Evolutionary conservation across 169 alveolate species (phyloP).

Genomic region (Cryptosporidium parvum): DNA sequence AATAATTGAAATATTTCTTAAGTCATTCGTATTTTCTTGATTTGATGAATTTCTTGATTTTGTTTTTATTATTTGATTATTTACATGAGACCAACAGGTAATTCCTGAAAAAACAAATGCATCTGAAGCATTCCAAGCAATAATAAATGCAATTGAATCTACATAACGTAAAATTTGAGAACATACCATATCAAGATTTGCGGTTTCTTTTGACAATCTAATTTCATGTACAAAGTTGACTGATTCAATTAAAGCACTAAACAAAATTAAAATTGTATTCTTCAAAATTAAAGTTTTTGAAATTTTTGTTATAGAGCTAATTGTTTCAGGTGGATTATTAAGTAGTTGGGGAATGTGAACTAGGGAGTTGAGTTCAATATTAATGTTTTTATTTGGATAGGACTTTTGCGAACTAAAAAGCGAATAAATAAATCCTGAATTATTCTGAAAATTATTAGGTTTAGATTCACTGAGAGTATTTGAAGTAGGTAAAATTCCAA

Average conservation of each 20-base stretch:
- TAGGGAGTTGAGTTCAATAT: constrained; percentile 10
- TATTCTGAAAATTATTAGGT: constrained; percentile 4
- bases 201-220: not conserved
- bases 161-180: constrained; percentile 30
- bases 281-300: constrained; percentile 25
- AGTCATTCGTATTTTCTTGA: not conserved
- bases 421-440: constrained; percentile 38
- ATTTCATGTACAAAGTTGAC: constrained; percentile 2
- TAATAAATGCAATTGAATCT: constrained; percentile 31
- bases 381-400: not conserved
- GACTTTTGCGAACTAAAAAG: constrained; percentile 32
- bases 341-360: not conserved
- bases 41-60: not conserved
- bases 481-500: constrained; percentile 59
- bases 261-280: constrained; percentile 18
- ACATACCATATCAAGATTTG: not conserved
- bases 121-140: constrained; percentile 74
- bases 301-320: not conserved
- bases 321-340: not conserved
- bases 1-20: constrained; percentile 43
- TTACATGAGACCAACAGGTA: constrained; percentile 48
- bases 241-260: constrained; percentile 34
- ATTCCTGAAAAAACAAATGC: constrained; percentile 68
- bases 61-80: constrained; percentile 13
- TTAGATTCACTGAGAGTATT: constrained; percentile 4